Percentiles rank a stretch among this genome's conserved stretches.
Conservation (phyloP, 2,329 filamentous ascomycete genomes). For the Fusarium guadeloupense region DNA sequence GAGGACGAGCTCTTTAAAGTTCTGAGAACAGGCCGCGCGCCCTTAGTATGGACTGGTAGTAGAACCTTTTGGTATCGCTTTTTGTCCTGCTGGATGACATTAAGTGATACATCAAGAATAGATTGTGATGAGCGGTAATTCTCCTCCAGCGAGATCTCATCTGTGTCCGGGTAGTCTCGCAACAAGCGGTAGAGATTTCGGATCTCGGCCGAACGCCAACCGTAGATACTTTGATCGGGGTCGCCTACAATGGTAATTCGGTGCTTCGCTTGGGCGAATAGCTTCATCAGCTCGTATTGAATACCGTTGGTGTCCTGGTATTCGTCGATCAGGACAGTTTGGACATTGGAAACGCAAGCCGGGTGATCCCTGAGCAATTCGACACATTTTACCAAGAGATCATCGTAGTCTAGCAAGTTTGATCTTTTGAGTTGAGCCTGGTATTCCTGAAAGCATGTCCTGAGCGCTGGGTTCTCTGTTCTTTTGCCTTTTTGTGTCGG, state of each 20-base stretch:
- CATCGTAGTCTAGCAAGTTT: constrained; percentile 93
- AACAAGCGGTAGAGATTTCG: constrained; percentile 85
- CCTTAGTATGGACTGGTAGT: constrained; percentile 80
- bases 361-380: constrained; percentile 79
- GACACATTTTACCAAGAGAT: constrained; percentile 84
- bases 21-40: constrained; percentile 82
- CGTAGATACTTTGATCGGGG: constrained; percentile 97
- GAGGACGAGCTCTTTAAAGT: constrained; percentile 73
- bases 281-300: constrained; percentile 92
- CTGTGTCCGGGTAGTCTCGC: constrained; percentile 77
- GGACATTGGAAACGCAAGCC: constrained; percentile 85
- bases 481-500: constrained; percentile 51
- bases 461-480: constrained; percentile 66
- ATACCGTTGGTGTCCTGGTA: constrained; percentile 97
- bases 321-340: constrained; percentile 93
- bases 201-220: constrained; percentile 92
- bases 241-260: constrained; percentile 96
- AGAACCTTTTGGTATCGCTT: constrained; percentile 82
- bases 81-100: constrained; percentile 90
- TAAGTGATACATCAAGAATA: constrained; percentile 81
- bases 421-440: constrained; percentile 77
- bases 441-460: constrained; percentile 77
- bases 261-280: constrained; percentile 77
- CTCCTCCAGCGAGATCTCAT: constrained; percentile 86
- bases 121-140: constrained; percentile 93